Evolutionary conservation across 2,329 filamentous ascomycete species (phyloP), one percentile per base, ranked within the genome.

Genomic region (Amesomyces nigricolor): DNA sequence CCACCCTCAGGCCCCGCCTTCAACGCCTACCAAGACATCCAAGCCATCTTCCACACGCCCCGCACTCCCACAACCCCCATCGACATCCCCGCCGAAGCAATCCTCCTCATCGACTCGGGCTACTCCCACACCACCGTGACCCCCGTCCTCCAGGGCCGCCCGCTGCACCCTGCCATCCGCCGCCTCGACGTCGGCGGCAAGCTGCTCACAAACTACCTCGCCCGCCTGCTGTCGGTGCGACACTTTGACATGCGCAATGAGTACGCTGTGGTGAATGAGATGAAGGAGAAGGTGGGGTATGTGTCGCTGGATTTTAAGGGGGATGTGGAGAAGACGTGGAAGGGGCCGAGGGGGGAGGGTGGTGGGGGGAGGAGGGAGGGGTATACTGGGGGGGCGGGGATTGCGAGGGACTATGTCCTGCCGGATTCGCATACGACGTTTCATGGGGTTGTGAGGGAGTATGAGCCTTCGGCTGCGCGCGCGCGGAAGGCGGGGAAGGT

Each of bases 201-300:
- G 71, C 81, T 95, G 50, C 75, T 99, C 59, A 96, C 92, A 19
- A 97, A 97, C 69, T 88, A 95, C 68, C 78, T 99, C 35, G 92
- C 94, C 47, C 88, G 94, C 54, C 79, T 95, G 14, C 83, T 97
- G 16, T 96, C 91, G 1, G 79, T 95, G 13, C 86, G 94, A 6
- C 91, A 96, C 66, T 96, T 95, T 71, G 92, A 96, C 68, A 91
- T 99, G 83, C 85, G 94, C 59, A 91, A 95, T 69, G 94, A 99
- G 65, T 87, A 88, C 0, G 86, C 95, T 69, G 86, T 97, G 49
- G 90, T 96, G 68, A 96, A 96, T 65, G 89, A 96, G 70, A 91
- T 97, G 71, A 99, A 99, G 68, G 94, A 99, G 68, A 80, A 86
- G 4, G 85, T 88, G 0, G 95, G 89, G 67, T 97, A 88, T 64